Percentiles rank a stretch among this genome's conserved stretches.
Evolutionary conservation across 2,329 filamentous ascomycete species (phyloP).

Genomic region (Blastomyces percursus): DNA sequence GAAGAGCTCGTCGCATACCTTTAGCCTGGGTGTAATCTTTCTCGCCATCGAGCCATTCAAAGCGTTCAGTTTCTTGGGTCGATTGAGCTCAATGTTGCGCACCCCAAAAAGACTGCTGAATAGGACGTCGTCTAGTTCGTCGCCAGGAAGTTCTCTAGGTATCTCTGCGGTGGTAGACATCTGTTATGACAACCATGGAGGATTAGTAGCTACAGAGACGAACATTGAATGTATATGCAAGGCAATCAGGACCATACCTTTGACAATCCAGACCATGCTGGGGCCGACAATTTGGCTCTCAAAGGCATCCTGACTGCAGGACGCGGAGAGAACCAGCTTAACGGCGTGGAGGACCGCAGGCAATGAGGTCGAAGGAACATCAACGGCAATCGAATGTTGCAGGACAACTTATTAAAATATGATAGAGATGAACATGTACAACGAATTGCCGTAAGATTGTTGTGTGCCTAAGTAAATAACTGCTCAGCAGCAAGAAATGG

Average conservation of each 20-base stretch:
- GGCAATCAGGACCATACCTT: slow-evolving; percentile 35
- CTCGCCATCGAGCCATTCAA: slow-evolving; percentile 89
- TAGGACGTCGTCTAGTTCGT: slow-evolving; percentile 81
- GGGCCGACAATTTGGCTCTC: slow-evolving; percentile 59
- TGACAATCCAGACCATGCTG: slow-evolving; percentile 44
- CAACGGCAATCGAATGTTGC: slow-evolving; percentile 17
- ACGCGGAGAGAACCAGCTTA: slow-evolving; percentile 39
- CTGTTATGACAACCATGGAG: slow-evolving; percentile 20
- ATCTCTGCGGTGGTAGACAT: slow-evolving; percentile 31
- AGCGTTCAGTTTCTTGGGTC: slow-evolving; percentile 82
- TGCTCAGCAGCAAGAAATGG: too few relatives aligned
- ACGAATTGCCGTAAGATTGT: background rate
- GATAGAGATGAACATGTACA: background rate
- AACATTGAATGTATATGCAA: background rate
- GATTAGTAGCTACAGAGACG: background rate
- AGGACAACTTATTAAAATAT: background rate
- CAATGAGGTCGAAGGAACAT: slow-evolving; percentile 36
- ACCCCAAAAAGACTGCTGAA: slow-evolving; percentile 85
- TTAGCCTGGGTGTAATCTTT: slow-evolving; percentile 80
- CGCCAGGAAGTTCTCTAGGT: slow-evolving; percentile 49
- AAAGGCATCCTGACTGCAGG: slow-evolving; percentile 57
- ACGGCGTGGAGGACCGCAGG: slow-evolving; percentile 30
- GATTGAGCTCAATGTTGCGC: slow-evolving; percentile 86
- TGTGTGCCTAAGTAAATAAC: background rate
- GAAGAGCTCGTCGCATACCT: slow-evolving; percentile 30